These are phyloP conservation scores for Botrytis hyacinthi DNA, from an alignment of 2,329 filamentous ascomycete genomes.

Conservation along the genomic window DNA sequence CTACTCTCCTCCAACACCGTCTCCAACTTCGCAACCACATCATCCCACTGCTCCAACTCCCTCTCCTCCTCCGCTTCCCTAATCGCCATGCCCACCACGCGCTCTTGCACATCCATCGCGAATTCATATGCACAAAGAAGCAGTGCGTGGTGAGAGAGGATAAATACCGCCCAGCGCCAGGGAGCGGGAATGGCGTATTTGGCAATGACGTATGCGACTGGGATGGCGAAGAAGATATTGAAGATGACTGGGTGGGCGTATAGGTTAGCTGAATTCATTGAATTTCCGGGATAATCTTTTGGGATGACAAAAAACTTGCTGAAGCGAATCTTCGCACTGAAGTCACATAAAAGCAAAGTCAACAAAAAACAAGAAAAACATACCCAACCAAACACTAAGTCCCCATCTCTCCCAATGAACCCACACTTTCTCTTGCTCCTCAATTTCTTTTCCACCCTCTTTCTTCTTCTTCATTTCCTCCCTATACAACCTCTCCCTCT, in stretches of 20 bases:
- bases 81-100: slow-evolving; percentile 8
- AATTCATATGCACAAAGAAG: neutral
- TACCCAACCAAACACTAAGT: neutral
- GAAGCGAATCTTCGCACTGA: neutral
- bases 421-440: neutral
- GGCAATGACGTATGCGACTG: slow-evolving; percentile 20
- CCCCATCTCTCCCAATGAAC: neutral
- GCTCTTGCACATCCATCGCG: slow-evolving; percentile 1
- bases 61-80: slow-evolving; percentile 14
- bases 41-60: slow-evolving; percentile 23
- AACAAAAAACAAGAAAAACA: neutral
- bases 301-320: too few species aligned
- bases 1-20: neutral
- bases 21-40: slow-evolving; percentile 20
- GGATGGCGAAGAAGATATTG: slow-evolving; percentile 24
- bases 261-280: neutral
- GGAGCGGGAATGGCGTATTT: neutral
- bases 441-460: neutral
- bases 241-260: slow-evolving; percentile 16
- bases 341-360: too few species aligned
- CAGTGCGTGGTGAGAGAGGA: slow-evolving; percentile 1
- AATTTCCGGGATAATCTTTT: neutral
- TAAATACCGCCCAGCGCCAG: neutral
- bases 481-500: neutral
- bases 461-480: neutral